phyloP scores from a whole-genome alignment of 2,329 filamentous ascomycete genomes.

The Graphilbum sp. region DNA sequence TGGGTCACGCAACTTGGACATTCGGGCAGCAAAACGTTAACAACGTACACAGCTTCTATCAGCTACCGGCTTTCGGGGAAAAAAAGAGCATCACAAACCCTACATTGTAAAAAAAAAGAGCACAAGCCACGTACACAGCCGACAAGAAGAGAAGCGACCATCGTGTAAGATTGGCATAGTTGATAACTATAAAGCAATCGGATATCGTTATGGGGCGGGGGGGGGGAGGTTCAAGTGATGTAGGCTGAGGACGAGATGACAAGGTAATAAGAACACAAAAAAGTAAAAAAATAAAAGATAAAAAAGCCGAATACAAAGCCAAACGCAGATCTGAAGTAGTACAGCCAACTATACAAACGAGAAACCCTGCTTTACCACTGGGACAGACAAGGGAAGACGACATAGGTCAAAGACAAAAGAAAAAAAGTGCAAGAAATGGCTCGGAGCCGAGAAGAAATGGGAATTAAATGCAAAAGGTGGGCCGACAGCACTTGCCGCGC shows the following conservation, averaged over 20 bases:
- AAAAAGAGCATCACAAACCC: too few relatives aligned
- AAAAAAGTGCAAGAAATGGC: conserved; percentile 1
- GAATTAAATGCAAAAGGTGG: too few relatives aligned
- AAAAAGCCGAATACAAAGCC: background rate
- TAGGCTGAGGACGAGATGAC: background rate
- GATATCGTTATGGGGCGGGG: conserved; percentile 9
- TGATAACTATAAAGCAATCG: conserved; percentile 1
- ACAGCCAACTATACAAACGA: conserved; percentile 4
- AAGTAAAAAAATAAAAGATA: conserved; percentile 5
- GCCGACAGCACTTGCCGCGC: too few relatives aligned
- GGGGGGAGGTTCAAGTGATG: too few relatives aligned
- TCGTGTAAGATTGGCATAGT: background rate
- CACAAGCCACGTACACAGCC: too few relatives aligned
- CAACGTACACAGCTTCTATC: too few relatives aligned
- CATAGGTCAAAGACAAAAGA: background rate
- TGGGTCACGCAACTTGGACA: too few relatives aligned
- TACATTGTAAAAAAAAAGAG: too few relatives aligned
- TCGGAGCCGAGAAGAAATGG: background rate
- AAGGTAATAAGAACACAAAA: background rate
- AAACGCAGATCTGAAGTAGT: conserved; percentile 3
- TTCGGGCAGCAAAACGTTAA: too few relatives aligned
- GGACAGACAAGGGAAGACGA: background rate
- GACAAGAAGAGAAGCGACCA: background rate
- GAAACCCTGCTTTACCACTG: background rate
- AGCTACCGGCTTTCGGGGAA: too few relatives aligned